Conservation (phyloP, 345 rosid genomes). For the Acer campestre region DNA sequence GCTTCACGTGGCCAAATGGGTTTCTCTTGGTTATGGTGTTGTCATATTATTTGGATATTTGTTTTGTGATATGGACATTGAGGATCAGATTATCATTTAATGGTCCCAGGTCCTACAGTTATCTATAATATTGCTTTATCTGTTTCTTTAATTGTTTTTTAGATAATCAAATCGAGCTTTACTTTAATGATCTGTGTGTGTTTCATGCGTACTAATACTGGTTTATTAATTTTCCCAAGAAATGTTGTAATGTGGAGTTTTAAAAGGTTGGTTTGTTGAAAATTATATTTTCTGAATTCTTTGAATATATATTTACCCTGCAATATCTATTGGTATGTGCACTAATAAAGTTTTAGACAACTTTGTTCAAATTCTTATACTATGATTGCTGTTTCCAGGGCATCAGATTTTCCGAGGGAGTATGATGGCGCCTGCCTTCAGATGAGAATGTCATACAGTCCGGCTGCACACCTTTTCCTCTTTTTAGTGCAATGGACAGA, state of each 20-base stretch:
- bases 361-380: slow-evolving; percentile 10
- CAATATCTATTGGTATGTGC: neutral
- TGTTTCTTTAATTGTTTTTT: neutral
- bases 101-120: slow-evolving; percentile 2
- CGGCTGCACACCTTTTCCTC: slow-evolving; percentile 67
- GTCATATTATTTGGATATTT: neutral
- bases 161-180: neutral
- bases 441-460: slow-evolving; percentile 77
- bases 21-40: slow-evolving; percentile 12
- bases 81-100: neutral
- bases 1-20: slow-evolving; percentile 20
- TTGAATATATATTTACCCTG: neutral
- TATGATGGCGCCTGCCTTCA: slow-evolving; percentile 74
- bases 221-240: neutral
- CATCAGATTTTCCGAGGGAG: slow-evolving; percentile 61
- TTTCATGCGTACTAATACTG: neutral
- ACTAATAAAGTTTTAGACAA: neutral
- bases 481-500: slow-evolving; percentile 78
- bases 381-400: slow-evolving; percentile 41
- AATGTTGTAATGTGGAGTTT: neutral
- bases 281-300: neutral
- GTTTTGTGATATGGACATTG: neutral
- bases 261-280: neutral
- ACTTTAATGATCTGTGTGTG: neutral
- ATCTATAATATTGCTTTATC: neutral